Evolutionary conservation across 1,284 basidiomycete genomes (phyloP).

Genomic region (Tilletia walkeri): DNA sequence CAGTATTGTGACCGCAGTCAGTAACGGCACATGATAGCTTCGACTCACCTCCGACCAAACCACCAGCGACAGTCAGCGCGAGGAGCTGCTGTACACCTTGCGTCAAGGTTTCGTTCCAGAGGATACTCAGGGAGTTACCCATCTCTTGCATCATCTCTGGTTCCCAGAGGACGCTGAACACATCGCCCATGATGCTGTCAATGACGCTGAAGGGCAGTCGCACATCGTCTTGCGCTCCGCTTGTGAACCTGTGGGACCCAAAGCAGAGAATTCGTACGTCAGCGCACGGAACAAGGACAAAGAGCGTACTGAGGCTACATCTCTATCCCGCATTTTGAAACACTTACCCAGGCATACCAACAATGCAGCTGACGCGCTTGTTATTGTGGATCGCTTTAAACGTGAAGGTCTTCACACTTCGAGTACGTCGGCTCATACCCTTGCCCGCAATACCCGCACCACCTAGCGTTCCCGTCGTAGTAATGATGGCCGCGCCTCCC

Average conservation of each 20-base stretch:
- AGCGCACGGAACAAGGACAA: too few species aligned
- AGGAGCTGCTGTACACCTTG: constrained; percentile 54
- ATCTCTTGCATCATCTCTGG: constrained; percentile 56
- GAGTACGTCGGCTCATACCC: constrained; percentile 51
- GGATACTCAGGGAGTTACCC: constrained; percentile 53
- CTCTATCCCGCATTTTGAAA: neutral
- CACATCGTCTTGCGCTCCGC: constrained; percentile 48
- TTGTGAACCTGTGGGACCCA: constrained; percentile 41
- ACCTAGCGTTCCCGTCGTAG: constrained; percentile 50
- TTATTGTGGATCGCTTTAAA: constrained; percentile 55
- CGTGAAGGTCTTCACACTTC: constrained; percentile 53
- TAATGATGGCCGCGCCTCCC: constrained; percentile 53
- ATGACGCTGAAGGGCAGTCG: constrained; percentile 54
- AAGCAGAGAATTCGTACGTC: neutral
- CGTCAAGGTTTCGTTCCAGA: constrained; percentile 55
- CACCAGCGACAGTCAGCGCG: constrained; percentile 50
- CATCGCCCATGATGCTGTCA: constrained; percentile 54
- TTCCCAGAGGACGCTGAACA: constrained; percentile 53
- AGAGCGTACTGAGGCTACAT: too few species aligned
- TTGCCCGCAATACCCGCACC: constrained; percentile 49
- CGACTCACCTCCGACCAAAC: constrained; percentile 39
- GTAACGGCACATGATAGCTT: neutral
- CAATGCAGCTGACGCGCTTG: constrained; percentile 54
- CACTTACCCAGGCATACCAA: constrained; percentile 45
- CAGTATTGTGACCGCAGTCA: neutral